Base-by-base conservation (phyloP, 2,329 filamentous ascomycete species). In the Calonectria leucothoes region DNA sequence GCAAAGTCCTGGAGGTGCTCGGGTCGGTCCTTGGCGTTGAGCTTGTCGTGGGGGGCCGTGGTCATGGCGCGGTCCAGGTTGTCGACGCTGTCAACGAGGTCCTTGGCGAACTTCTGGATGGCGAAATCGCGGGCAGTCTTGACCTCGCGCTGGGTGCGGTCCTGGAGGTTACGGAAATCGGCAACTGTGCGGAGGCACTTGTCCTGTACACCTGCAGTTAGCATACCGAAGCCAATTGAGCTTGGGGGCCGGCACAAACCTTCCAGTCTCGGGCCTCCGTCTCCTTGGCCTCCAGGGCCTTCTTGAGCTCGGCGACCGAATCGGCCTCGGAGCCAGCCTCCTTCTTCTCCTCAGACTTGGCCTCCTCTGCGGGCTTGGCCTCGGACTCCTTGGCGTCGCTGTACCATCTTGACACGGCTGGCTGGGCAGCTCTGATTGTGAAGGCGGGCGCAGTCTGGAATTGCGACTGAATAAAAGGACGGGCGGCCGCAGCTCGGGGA, bases 101-200 rank as follows among this genome's bases (percentile, higher is more conserved):
- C 97, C 85, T 95, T 94, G 82, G 96, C 95, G 87, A 99, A 98
- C 79, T 93, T 95, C 84, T 98, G 95, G 82, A 99, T 97, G 82
- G 96, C 97, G 81, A 98, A 99, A 86, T 98, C 94, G 80, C 93
- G 93, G 25, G 96, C 95, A 25, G 91, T 87, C 86, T 97, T 94
- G 84, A 97, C 93, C 79, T 99, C 97, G 82, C 97, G 95, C 84
- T 93, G 91, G 52, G 95, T 98, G 82, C 97, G 95, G 82, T 98
- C 95, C 88, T 98, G 96, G 66, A 99, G 94, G 88, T 98, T 99
- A 84, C 95, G 95, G 91, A 97, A 98, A 82, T 99, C 97, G 86
- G 97, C 97, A 77, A 98, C 93, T 69, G 94, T 94, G 84, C 97
- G 96, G 76, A 98, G 91, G 86, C 95, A 97, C 88, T 95, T 97